Conservation (phyloP, 768 basidiomycete species). For the Tylopilus plumbeoviolaceoides region DNA sequence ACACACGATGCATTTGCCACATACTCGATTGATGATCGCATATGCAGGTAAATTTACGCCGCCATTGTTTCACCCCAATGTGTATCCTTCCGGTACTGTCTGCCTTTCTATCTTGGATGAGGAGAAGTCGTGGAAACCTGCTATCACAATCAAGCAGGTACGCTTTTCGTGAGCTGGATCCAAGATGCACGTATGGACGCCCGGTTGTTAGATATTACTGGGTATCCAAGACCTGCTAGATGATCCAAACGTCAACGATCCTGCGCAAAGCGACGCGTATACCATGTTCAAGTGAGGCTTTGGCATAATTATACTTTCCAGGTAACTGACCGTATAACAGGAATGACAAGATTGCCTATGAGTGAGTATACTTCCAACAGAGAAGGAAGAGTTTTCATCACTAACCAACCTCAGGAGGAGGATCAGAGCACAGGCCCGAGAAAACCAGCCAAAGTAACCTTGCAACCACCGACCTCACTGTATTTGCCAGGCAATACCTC, state of each 20-base stretch:
- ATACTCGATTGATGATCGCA: constrained; percentile 1
- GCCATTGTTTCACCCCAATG: constrained; percentile 95
- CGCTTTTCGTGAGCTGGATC: constrained; percentile 8
- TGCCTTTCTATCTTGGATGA: constrained; percentile 97
- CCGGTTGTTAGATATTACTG: constrained; percentile 67
- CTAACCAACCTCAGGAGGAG: constrained; percentile 50
- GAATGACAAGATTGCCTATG: constrained; percentile 91
- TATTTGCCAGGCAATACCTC: not conserved
- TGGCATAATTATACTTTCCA: not conserved
- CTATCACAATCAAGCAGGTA: constrained; percentile 98
- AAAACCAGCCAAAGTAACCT: constrained; percentile 78
- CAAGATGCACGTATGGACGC: not conserved
- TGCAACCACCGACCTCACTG: not conserved
- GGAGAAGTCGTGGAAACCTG: constrained; percentile 98
- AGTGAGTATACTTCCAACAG: constrained; percentile 48
- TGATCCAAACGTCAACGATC: constrained; percentile 95
- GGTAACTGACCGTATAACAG: constrained; percentile 37
- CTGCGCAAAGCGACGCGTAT: constrained; percentile 97
- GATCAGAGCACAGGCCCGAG: constrained; percentile 82
- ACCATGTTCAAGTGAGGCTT: constrained; percentile 92
- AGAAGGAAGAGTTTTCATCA: not conserved
- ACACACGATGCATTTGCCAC: not conserved
- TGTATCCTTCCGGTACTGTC: constrained; percentile 98
- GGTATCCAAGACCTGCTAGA: constrained; percentile 96
- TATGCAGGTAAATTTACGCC: constrained; percentile 90